Base-by-base conservation (phyloP, 2,329 filamentous ascomycete genomes). In the Verruconis gallopava region DNA sequence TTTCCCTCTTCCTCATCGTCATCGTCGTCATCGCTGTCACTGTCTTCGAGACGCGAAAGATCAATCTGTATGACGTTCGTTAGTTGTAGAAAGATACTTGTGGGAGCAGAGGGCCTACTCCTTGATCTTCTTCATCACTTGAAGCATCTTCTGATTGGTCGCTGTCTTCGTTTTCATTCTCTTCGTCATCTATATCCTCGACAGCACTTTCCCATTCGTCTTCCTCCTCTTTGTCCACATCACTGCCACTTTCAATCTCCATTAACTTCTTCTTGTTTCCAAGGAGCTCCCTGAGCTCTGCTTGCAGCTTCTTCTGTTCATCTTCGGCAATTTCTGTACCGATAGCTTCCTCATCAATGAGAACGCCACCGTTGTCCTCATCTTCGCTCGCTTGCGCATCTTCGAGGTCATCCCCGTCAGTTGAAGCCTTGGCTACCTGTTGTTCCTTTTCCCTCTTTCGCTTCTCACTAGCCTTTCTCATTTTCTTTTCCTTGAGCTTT, bases 181-280 rank as follows among this genome's bases (percentile, higher is more conserved):
- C 33, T 17, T 36, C 36, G 21, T 47, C 49, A 53, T 57, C 43
- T 52, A 53, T 45, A 51, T 50, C 39, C 51, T 54, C 42, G 56
- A 54, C 38, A 51, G 54, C 46, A 19, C 59, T 37, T 46, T 61
- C 59, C 44, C 61, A 56, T 37, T 61, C 58, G 39, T 61, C 59
- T 37, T 60, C 56, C 46, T 53, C 57, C 48, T 53, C 57, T 20
- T 55, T 51, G 17, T 54, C 54, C 13, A 30, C 25, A 9, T 30
- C 25, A 30, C 25, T 30, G 5, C 56, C 50, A 30, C 25, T 30
- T 9, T 30, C 25, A 30, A 30, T 30, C 25, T 30, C 25, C 25
- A 30, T 30, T n/a, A 30, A 30, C 25, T 30, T 30, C n/a, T 18
- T 12, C 37, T 12, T 13, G 20, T 38, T 19, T 11, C 11, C 37